phyloP scores from a whole-genome alignment of 108 stramenopile genomes.

The Schizochytrium sp. region DNA sequence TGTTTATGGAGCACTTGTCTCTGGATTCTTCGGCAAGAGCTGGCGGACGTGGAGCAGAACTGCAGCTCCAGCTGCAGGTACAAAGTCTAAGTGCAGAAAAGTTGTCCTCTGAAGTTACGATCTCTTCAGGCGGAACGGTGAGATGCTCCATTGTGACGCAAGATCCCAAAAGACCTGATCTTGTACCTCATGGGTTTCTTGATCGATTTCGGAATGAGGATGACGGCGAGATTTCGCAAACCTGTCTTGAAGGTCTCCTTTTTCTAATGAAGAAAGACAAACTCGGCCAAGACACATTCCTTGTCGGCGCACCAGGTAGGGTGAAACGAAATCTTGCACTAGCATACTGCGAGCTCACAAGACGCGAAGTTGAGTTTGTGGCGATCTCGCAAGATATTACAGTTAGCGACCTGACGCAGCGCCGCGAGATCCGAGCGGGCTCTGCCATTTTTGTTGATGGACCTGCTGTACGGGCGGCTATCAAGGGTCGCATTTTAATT shows the following conservation, averaged over 20 bases:
- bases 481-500: constrained; percentile 82
- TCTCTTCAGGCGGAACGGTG: not conserved
- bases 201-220: not conserved
- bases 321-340: constrained; percentile 73
- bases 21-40: no score
- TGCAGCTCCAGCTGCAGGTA: not conserved
- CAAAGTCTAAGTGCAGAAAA: not conserved
- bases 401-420: constrained; percentile 87
- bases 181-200: constrained; percentile 24
- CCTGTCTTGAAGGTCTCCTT: constrained; percentile 27
- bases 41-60: no score
- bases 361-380: constrained; percentile 81
- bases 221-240: not conserved
- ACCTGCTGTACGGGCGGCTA: constrained; percentile 86
- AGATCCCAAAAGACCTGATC: constrained; percentile 9
- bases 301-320: constrained; percentile 80
- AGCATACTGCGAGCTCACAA: constrained; percentile 79
- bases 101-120: not conserved
- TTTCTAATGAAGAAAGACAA: constrained; percentile 80
- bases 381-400: constrained; percentile 82
- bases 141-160: constrained; percentile 9
- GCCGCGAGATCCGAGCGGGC: constrained; percentile 72
- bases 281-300: constrained; percentile 81
- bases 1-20: no score
- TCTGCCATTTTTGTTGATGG: constrained; percentile 74